Evolutionary conservation across 495 filamentous ascomycete species (phyloP), one percentile per base, ranked within the genome.

Genomic region (Penicillium riverlandense): DNA sequence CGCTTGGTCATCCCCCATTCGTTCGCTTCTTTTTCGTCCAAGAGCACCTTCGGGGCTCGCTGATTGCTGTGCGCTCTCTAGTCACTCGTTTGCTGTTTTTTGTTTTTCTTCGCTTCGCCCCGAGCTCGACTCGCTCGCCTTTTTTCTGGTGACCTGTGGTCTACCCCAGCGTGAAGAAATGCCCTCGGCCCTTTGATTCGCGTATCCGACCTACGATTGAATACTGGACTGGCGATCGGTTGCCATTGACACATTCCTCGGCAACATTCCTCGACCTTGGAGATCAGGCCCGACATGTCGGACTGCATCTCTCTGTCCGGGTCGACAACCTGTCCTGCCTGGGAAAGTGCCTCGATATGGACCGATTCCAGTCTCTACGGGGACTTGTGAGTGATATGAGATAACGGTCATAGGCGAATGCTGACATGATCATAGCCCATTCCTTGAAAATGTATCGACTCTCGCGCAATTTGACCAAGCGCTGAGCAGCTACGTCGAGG

Each of bases 291-390:
- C 58, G 52, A 44, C 36, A 73, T 73, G 70, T 55, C 71, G 46
- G 47, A 46, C 49, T 99, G 94, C 58, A 80, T 99, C 43, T 79
- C 91, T 13, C 78, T 99, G 27, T 66, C 77, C 35, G 82, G 75
- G 34, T 96, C 94, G 16, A 86, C 77, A 14, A 70, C 76, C 43
- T 99, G 94, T 67, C 71, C 85, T 43, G 90, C 91, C 28, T 99
- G 95, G 62, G 81, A 79, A 55, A 62, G 76, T 31, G 80, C 94
- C 2, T 92, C 86, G 4, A 78, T 99, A 34, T 91, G 89, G 29
- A 91, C 83, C 35, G 77, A 79, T 58, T 66, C 64, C 32, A 69
- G 65, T 39, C 59, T 95, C 38, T 74, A 78, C 43, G 76, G 74
- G 35, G 65, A 80, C 52, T 98, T 88, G 91, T 97, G 76, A 62